phyloP scores from a whole-genome alignment of 148 eudicot genomes.

The Limonium bicolor region DNA sequence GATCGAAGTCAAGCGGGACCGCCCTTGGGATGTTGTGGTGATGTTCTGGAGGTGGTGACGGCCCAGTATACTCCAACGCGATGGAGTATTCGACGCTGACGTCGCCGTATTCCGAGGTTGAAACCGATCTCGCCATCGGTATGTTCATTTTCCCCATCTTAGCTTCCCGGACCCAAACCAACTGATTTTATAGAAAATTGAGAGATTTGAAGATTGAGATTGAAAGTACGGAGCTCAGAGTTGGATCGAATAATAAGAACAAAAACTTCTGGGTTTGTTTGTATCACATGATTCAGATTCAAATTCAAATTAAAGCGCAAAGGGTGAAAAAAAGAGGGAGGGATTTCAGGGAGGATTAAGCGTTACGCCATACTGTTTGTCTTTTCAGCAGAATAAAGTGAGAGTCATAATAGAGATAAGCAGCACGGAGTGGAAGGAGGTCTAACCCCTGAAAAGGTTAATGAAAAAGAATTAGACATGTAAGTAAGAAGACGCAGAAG shows the following conservation, averaged over 20 bases:
- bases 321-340: not conserved
- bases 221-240: too few species aligned
- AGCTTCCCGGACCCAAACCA: too few species aligned
- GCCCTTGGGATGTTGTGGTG: slow-evolving; percentile 30
- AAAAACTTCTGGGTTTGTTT: too few species aligned
- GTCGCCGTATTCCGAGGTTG: slow-evolving; percentile 22
- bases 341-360: too few species aligned
- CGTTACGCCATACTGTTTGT: too few species aligned
- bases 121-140: slow-evolving; percentile 17
- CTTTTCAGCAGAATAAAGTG: too few species aligned
- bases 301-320: not conserved
- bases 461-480: not conserved
- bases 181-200: too few species aligned
- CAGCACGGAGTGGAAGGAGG: not conserved
- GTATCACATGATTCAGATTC: not conserved
- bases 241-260: too few species aligned
- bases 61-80: slow-evolving; percentile 68
- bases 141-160: slow-evolving; percentile 25
- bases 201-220: too few species aligned
- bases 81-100: slow-evolving; percentile 52
- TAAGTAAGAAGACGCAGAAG: not conserved
- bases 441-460: not conserved
- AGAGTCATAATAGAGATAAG: not conserved
- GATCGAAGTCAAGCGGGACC: slow-evolving; percentile 39
- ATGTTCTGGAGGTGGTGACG: too few species aligned